Conservation (phyloP, 176 grass and related monocot genomes). For the bread wheat (Triticum aestivum) region DNA sequence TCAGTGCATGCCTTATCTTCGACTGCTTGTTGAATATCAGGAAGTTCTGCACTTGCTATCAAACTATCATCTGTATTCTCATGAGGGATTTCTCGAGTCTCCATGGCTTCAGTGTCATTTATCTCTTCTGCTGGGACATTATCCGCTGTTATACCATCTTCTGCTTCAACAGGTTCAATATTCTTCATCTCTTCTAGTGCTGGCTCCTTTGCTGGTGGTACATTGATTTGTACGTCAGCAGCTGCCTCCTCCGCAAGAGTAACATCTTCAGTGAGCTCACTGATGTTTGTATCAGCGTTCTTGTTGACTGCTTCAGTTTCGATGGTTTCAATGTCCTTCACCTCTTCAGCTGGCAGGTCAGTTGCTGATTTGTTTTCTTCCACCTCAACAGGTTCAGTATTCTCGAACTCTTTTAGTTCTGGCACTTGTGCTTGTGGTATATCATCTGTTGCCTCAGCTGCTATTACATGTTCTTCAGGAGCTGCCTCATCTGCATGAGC, state of each 20-base stretch:
- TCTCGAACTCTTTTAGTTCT: slow-evolving; percentile 27
- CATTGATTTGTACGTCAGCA: background rate
- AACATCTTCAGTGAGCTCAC: background rate
- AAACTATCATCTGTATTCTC: slow-evolving; percentile 14
- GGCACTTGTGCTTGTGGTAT: slow-evolving; percentile 3
- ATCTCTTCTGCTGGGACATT: background rate
- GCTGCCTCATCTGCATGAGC: background rate
- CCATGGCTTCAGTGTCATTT: slow-evolving; percentile 20
- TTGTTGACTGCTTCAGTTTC: slow-evolving; percentile 9
- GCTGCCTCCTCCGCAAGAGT: background rate
- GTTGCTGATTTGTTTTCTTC: slow-evolving; percentile 3
- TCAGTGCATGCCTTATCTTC: slow-evolving; percentile 10
- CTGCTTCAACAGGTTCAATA: slow-evolving; percentile 16
- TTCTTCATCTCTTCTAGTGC: slow-evolving; percentile 31
- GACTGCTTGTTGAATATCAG: slow-evolving; percentile 24
- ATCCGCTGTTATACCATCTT: slow-evolving; percentile 5
- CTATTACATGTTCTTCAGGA: background rate
- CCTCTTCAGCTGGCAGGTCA: slow-evolving; percentile 8
- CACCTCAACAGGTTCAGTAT: slow-evolving; percentile 9
- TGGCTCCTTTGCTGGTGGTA: background rate
- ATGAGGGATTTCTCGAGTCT: slow-evolving; percentile 14
- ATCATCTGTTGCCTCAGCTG: slow-evolving; percentile 12
- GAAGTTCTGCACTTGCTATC: slow-evolving; percentile 21
- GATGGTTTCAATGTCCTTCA: background rate
- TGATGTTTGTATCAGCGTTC: slow-evolving; percentile 1